Evolutionary conservation across 306 rosid species (phyloP).

Genomic region (Gillenia trifoliata): DNA sequence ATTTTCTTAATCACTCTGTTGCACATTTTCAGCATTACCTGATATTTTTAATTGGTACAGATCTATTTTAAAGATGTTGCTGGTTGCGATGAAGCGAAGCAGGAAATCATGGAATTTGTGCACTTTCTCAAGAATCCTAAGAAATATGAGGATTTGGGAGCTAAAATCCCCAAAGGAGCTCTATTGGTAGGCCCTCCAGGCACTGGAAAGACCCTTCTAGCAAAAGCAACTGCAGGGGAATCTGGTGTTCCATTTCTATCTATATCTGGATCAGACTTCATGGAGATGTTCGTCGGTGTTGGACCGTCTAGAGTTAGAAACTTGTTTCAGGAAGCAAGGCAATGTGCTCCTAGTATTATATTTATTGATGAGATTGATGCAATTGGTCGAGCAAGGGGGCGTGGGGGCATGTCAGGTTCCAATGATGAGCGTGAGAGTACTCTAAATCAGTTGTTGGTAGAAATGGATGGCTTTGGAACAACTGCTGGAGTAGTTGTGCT

Average conservation of each 20-base stretch:
- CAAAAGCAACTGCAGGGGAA: constrained; percentile 98
- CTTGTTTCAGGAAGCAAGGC: constrained; percentile 93
- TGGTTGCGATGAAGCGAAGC: constrained; percentile 97
- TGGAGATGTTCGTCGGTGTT: constrained; percentile 98
- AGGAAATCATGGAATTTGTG: constrained; percentile 95
- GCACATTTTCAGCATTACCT: constrained; percentile 3
- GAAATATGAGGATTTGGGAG: constrained; percentile 92
- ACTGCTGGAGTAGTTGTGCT: constrained; percentile 94
- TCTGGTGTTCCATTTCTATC: constrained; percentile 96
- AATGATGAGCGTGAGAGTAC: constrained; percentile 98
- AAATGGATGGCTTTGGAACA: constrained; percentile 98
- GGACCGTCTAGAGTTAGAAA: constrained; percentile 97
- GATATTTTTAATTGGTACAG: constrained; percentile 34
- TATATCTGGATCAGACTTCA: constrained; percentile 88
- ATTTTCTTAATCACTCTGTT: background rate
- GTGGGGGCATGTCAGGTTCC: constrained; percentile 81
- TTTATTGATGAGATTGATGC: constrained; percentile 98
- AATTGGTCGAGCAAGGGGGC: constrained; percentile 97
- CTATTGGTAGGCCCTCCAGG: constrained; percentile 97
- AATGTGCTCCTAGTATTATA: constrained; percentile 91
- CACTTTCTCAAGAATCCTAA: constrained; percentile 92
- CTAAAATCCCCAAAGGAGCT: constrained; percentile 96
- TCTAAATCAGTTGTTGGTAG: constrained; percentile 89
- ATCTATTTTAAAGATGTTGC: constrained; percentile 89
- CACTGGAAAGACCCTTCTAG: constrained; percentile 94